Base-by-base conservation (phyloP, 257 asterid species). In the Scutellaria barbata region DNA sequence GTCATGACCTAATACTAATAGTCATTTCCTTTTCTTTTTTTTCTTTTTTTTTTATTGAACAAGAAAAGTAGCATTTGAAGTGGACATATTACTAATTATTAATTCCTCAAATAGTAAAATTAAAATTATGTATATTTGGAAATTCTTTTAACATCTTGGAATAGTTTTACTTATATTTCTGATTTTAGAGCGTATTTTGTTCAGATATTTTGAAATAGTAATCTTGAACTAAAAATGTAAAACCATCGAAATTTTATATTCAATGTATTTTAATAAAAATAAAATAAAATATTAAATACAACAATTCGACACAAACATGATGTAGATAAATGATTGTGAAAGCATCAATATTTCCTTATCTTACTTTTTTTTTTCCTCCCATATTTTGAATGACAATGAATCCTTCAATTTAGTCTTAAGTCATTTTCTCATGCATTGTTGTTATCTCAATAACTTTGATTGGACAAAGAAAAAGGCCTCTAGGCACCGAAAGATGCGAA, bases 401-500 rank as follows among this genome's bases (percentile, higher is more conserved):
- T 41, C 18, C 25, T 41, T 53, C 10, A 58, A 35, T 58, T 65
- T 51, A 64, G 45, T 46, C 35, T 74, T 6, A 37, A 67, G 72
- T 68, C 47, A 48, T 61, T 71, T 66, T 66, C 73, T 60, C 18
- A 47, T 73, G 71, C 79, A 69, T 63, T 64, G 63, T 30, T 48
- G 62, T 63, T 59, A 48, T 71, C 61, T 64, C 69, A 47, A 67
- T 53, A 51, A 46, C 37, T 52, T 74, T 65, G 61, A 81, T 73
- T 69, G 74, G 80, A 52, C 79, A 51, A 77, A 14, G 41, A 33
- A 48, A 61, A 74, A 48, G 76, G 63, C 35, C 37, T 18, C 35
- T 58, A 53, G 65, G 72, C 81, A 81, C 85, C 77, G 66, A 76
- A 76, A 81, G 81, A 61, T 11, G 20, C 37, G 47, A 73, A 25